Percentiles rank a stretch among this genome's conserved stretches.
Conservation (phyloP, 176 grass and related monocot genomes). For the Oryza punctata region DNA sequence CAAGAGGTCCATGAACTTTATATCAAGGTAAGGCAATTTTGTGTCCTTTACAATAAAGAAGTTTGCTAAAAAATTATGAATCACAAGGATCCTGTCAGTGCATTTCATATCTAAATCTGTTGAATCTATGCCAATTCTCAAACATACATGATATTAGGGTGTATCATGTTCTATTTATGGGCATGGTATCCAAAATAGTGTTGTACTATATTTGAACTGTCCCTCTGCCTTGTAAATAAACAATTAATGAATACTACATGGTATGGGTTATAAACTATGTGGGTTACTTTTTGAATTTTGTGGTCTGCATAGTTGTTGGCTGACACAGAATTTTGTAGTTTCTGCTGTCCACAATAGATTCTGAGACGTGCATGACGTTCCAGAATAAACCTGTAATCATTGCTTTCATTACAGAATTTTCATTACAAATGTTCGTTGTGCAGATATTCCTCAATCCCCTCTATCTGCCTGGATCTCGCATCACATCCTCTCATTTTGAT, state of each 20-base stretch:
- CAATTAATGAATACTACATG: neutral
- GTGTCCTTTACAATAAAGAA: neutral
- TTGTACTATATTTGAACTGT: neutral
- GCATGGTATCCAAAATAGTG: neutral
- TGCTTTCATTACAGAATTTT: neutral
- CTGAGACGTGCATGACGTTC: neutral
- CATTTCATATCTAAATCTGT: slow-evolving; percentile 17
- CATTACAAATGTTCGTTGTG: slow-evolving; percentile 4
- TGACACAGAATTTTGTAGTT: neutral
- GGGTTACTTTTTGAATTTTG: neutral
- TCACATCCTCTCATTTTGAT: slow-evolving; percentile 85
- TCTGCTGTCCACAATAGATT: neutral
- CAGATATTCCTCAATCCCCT: slow-evolving; percentile 90
- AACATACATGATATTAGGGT: neutral
- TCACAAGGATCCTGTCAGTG: neutral
- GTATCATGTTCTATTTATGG: slow-evolving; percentile 9
- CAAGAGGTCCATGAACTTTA: slow-evolving; percentile 97
- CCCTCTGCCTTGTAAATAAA: slow-evolving; percentile 14
- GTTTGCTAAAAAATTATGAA: neutral
- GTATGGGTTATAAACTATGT: slow-evolving; percentile 27
- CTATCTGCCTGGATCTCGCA: slow-evolving; percentile 78
- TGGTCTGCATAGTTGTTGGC: slow-evolving; percentile 7
- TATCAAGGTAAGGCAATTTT: slow-evolving; percentile 66
- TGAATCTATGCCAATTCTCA: slow-evolving; percentile 4
- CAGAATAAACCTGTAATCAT: neutral